Evolutionary conservation across 352 stramenopile species (phyloP).

Genomic region (Peronospora farinosa): DNA sequence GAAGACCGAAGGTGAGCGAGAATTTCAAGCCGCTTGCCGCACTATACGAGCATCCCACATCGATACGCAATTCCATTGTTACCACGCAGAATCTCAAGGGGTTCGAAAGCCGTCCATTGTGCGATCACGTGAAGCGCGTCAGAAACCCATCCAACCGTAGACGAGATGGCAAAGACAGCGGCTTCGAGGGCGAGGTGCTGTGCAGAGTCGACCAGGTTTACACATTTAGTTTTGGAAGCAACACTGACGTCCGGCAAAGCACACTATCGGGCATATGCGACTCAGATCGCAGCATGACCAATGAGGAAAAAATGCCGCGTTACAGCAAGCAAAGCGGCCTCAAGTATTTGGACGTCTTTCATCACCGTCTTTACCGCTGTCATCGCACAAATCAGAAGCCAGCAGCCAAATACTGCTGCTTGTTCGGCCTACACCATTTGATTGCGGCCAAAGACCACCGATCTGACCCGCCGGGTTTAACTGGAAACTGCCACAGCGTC

Average conservation of each 20-base stretch:
- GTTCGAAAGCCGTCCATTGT: constrained; percentile 38
- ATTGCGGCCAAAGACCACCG: constrained; percentile 10
- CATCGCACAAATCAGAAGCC: constrained; percentile 15
- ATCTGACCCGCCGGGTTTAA: constrained; percentile 7
- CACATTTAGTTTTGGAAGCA: constrained; percentile 10
- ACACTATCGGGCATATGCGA: constrained; percentile 1
- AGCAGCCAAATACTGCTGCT: constrained; percentile 20
- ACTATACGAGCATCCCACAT: constrained; percentile 9
- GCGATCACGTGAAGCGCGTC: constrained; percentile 39
- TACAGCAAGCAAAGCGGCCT: constrained; percentile 18
- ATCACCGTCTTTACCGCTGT: constrained; percentile 13
- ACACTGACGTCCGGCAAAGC: constrained; percentile 2
- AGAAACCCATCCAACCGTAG: constrained; percentile 47
- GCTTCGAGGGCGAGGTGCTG: constrained; percentile 62
- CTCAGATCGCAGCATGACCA: constrained; percentile 9
- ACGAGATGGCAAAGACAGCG: constrained; percentile 49
- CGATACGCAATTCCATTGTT: constrained; percentile 7
- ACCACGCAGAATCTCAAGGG: constrained; percentile 32
- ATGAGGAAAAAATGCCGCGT: constrained; percentile 22
- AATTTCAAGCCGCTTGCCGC: constrained; percentile 52
- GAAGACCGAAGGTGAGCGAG: constrained; percentile 75
- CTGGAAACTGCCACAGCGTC: constrained; percentile 16
- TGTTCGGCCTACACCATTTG: constrained; percentile 27
- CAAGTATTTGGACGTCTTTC: constrained; percentile 12
- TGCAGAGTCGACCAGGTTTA: constrained; percentile 39